Conservation (phyloP, 495 filamentous ascomycete genomes). For the Aspergillus indologenus region DNA sequence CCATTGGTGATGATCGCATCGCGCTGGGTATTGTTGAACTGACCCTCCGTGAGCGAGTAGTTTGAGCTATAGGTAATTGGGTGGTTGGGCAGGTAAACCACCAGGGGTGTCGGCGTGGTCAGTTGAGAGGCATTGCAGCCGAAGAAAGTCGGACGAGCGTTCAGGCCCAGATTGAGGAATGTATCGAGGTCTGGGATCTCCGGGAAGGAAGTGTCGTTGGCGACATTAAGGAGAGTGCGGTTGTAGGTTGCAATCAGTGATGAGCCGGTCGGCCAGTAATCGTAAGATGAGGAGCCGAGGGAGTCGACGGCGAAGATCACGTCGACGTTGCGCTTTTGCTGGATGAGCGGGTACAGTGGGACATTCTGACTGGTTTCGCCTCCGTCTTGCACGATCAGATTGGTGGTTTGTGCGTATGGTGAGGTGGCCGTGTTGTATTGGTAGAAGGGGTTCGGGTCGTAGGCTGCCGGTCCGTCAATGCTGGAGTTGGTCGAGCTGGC, state of each 20-base stretch:
- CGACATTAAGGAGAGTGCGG: constrained; percentile 52
- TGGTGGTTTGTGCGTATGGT: constrained; percentile 42
- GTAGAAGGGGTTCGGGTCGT: constrained; percentile 75
- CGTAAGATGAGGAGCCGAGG: constrained; percentile 59
- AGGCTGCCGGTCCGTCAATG: constrained; percentile 71
- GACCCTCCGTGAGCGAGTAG: constrained; percentile 56
- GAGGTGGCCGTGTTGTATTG: constrained; percentile 59
- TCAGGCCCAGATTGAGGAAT: constrained; percentile 74
- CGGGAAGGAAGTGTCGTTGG: constrained; percentile 75
- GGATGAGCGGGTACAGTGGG: constrained; percentile 72
- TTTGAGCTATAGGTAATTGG: constrained; percentile 68
- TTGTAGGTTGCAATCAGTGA: constrained; percentile 72
- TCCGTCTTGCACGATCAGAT: constrained; percentile 79
- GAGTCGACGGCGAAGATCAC: constrained; percentile 83
- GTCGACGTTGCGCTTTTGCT: constrained; percentile 66
- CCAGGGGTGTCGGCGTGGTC: constrained; percentile 46
- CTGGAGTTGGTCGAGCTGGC: constrained; percentile 48
- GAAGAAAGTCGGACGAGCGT: constrained; percentile 77
- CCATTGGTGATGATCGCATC: constrained; percentile 74
- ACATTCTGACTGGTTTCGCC: constrained; percentile 78
- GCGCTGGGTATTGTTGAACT: constrained; percentile 56
- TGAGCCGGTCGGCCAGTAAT: constrained; percentile 71
- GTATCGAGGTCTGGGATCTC: constrained; percentile 69
- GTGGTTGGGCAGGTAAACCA: constrained; percentile 78
- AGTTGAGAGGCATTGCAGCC: constrained; percentile 67